A percentile compares a stretch with the other conserved stretches of the same genome.
phyloP scores from a whole-genome alignment of 2,329 filamentous ascomycete genomes.

The Aureobasidium sp. region DNA sequence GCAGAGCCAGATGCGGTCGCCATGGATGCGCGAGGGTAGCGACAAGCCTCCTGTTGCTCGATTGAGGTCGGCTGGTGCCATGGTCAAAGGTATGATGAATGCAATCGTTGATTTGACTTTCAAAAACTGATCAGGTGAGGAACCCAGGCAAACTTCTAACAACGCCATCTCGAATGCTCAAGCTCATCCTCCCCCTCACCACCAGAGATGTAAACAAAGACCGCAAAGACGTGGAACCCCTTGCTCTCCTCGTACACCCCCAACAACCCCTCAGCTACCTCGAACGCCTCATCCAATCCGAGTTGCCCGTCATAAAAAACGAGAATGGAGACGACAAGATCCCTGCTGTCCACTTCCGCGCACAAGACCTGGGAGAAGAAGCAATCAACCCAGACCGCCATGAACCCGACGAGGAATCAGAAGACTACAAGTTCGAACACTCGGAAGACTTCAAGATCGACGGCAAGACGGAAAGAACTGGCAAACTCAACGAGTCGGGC shows the following conservation, averaged over 20 bases:
- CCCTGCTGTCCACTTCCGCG: slow-evolving; percentile 69
- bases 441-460: slow-evolving; percentile 44
- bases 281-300: slow-evolving; percentile 79
- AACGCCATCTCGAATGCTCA: slow-evolving; percentile 70
- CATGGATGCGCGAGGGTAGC: slow-evolving; percentile 58
- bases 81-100: slow-evolving; percentile 51
- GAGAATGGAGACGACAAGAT: slow-evolving; percentile 59
- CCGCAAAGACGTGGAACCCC: slow-evolving; percentile 67
- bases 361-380: slow-evolving; percentile 63
- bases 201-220: slow-evolving; percentile 51
- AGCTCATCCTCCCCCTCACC: slow-evolving; percentile 68
- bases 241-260: slow-evolving; percentile 78
- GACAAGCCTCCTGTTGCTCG: slow-evolving; percentile 49
- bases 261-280: slow-evolving; percentile 88
- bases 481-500: slow-evolving; percentile 28
- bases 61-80: slow-evolving; percentile 45
- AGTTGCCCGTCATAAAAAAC: slow-evolving; percentile 60
- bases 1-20: slow-evolving; percentile 51
- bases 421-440: slow-evolving; percentile 35
- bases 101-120: not conserved
- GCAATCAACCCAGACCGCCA: slow-evolving; percentile 28
- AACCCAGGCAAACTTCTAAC: slow-evolving; percentile 65
- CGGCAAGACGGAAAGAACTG: slow-evolving; percentile 40
- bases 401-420: slow-evolving; percentile 24
- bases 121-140: not conserved